Base-by-base conservation (phyloP, 1,284 basidiomycete species). In the Neonothopanus nambi region DNA sequence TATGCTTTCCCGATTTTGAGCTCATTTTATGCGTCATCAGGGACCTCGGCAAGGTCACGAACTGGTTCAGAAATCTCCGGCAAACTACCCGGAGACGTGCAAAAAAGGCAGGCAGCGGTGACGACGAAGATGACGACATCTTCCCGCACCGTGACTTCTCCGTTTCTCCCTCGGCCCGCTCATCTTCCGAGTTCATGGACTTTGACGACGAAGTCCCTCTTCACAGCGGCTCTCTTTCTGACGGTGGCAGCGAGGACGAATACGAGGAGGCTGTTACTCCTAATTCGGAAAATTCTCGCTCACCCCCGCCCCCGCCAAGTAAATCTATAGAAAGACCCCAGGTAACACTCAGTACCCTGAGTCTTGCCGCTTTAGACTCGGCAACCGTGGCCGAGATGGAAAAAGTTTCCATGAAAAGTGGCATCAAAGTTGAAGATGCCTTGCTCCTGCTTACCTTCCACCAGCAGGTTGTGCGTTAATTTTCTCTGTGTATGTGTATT, bases 41-140 rank as follows among this genome's bases (percentile, higher is more conserved):
- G 87, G 87, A 91, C 67, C 69, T 89, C 54, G 83, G 82, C 62
- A 89, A 88, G 70, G 87, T 91, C 46, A 89, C 87, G n/a, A 91
- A 91, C 67, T 91, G 88, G 89, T 91, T 90, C 76, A 77, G 89
- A 38, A 91, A 91, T 66, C 73, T 89, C 55, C 79, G 87, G 40
- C 87, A 89, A 70, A 88, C 85, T 8, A 77, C 85, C 30, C 75
- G 87, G 51, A 87, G 83, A 68, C 81, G 85, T 21, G 71, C 74
- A 39, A 81, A 76, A 63, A 77, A 73, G 55, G 63, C 69, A 23
- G 72, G 72, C 8, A 75, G 72, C 6, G 74, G 75, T 43, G 70
- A 76, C 48, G 73, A 78, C 46, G 71, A 76, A 52, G 72, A 75
- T 41, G 70, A 73, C 57, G 64, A 69, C 46, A 71, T 77, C 45